Percentiles rank a stretch among this genome's conserved stretches.
Evolutionary conservation across 805 yeast species (phyloP).

Genomic region (Wilhelminamyces savonicus): DNA sequence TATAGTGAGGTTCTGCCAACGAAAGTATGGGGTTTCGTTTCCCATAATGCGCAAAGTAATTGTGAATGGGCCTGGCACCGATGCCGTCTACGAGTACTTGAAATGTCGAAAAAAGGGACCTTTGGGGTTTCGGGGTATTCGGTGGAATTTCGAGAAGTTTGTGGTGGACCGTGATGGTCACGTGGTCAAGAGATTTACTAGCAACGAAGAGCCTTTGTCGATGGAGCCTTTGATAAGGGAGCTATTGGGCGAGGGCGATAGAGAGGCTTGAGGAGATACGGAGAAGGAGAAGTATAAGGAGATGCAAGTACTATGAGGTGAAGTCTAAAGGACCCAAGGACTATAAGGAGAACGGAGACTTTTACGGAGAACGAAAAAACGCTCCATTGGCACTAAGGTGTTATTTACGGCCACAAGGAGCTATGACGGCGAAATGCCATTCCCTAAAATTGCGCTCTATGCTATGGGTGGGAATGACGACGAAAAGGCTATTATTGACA

Average conservation of each 20-base stretch:
- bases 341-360: too few species aligned
- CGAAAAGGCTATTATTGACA: too few species aligned
- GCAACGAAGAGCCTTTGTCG: conserved; percentile 60
- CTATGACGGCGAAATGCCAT: too few species aligned
- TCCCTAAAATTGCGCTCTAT: too few species aligned
- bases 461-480: too few species aligned
- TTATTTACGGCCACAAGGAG: too few species aligned
- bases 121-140: conserved; percentile 40
- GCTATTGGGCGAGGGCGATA: conserved; percentile 12
- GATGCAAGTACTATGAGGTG: too few species aligned
- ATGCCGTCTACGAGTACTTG: conserved; percentile 23
- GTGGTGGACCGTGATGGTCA: conserved; percentile 51
- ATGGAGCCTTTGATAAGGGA: conserved; percentile 32
- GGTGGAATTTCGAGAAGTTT: conserved; percentile 81
- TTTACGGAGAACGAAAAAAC: too few species aligned
- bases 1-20: conserved; percentile 14
- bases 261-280: too few species aligned
- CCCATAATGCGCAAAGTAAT: conserved; percentile 31
- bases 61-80: conserved; percentile 30
- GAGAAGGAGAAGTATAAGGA: too few species aligned
- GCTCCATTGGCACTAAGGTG: too few species aligned
- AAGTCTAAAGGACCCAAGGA: too few species aligned
- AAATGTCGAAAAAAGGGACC: conserved; percentile 20
- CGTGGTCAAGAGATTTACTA: conserved; percentile 56
- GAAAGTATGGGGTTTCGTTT: conserved; percentile 25